Evolutionary conservation across 1,284 basidiomycete species (phyloP).

Genomic region (Tylopilus orsonianus): DNA sequence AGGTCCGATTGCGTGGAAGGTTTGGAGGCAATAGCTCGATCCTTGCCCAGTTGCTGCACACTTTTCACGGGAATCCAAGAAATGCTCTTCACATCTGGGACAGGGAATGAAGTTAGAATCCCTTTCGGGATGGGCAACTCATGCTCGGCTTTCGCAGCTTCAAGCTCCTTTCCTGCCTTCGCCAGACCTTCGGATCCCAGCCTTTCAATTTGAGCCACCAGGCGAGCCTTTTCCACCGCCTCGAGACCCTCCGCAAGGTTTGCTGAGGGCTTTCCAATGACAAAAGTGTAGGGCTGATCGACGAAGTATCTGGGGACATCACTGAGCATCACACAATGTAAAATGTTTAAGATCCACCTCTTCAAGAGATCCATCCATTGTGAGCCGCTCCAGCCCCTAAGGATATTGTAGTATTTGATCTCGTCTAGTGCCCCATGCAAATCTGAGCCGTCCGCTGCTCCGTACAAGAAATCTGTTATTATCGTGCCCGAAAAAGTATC

Average conservation of each 20-base stretch:
- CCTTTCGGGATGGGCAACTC: conserved; percentile 80
- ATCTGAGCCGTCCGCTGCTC: conserved; percentile 80
- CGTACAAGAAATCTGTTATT: conserved; percentile 90
- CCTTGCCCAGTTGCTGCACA: conserved; percentile 59
- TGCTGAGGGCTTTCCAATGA: conserved; percentile 89
- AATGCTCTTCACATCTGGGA: conserved; percentile 87
- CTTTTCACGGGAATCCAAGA: conserved; percentile 95
- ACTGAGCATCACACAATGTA: conserved; percentile 4
- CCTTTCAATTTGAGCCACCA: conserved; percentile 65
- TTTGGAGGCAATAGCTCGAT: conserved; percentile 35
- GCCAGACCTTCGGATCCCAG: conserved; percentile 85
- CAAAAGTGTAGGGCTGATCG: conserved; percentile 66
- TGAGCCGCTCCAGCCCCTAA: conserved; percentile 71
- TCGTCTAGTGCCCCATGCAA: conserved; percentile 78
- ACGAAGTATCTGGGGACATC: conserved; percentile 68
- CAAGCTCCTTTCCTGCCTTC: conserved; percentile 67
- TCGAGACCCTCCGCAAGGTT: conserved; percentile 82
- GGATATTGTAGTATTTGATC: conserved; percentile 66
- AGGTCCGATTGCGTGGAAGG: conserved; percentile 41
- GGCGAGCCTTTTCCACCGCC: conserved; percentile 76
- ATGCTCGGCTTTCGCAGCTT: conserved; percentile 86
- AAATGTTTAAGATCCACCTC: conserved; percentile 50
- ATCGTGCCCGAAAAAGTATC: conserved; percentile 71
- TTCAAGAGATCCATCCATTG: conserved; percentile 84
- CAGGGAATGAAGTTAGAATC: conserved; percentile 81